Base-by-base conservation (phyloP, 352 stramenopile genomes). In the Thraustotheca clavata region DNA sequence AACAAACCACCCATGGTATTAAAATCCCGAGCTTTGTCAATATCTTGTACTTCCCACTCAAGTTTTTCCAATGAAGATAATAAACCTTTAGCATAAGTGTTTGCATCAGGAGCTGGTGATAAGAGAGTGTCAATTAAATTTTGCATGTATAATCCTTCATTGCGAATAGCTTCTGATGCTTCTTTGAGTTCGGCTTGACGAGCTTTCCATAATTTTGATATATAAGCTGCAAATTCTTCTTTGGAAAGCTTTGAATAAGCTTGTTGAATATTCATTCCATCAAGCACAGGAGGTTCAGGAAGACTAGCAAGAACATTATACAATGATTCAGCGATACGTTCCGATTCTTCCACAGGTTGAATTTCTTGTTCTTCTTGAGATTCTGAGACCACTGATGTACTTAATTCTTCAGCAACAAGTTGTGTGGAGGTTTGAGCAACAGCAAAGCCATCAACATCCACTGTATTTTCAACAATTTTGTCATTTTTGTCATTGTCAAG, bases 301-400 rank as follows among this genome's bases (percentile, higher is more conserved):
- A 94, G 70, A n/a, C 76, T 76, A 49, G 89, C 72, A 6, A 94
- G 67, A 49, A 86, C 76, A 43, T 94, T 83, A 50, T 86, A 91
- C 32, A 94, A 90, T 63, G 91, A 91, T n/a, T 94, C 84, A 38
- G 89, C 77, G 66, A 91, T 91, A 77, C 81, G 89, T 50, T 87
- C 75, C 1, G 79, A 80, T 33, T 91, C 79, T 24, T 67, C 48
- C n/a, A 67, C 60, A n/a, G 66, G 40, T n/a, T 59, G 55, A 12
- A 34, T 9, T 26, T 7, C 9, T 12, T n/a, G 62, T 55, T 76
- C 70, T 29, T 83, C 75, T 7, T 71, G n/a, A n/a, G n/a, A n/a
- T n/a, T n/a, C n/a, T n/a, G n/a, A n/a, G n/a, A n/a, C n/a, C n/a
- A n/a, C 33, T 14, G 40, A 65, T 22, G 63, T 49, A 20, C 14